Conservation (phyloP, 2,329 filamentous ascomycete genomes). For the Colletotrichum phormii region DNA sequence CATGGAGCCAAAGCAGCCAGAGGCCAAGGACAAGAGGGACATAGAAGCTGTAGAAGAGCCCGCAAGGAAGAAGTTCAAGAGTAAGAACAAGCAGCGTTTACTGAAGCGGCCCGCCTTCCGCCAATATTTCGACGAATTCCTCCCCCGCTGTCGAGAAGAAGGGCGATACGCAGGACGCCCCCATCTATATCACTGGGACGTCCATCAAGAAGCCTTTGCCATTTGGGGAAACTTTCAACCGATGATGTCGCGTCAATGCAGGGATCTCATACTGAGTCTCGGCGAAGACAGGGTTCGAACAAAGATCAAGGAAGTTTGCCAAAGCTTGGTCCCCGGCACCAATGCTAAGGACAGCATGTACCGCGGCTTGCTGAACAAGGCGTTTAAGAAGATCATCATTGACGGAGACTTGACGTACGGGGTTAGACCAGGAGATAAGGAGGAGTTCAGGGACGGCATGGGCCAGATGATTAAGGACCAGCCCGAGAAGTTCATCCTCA, state of each 20-base stretch:
- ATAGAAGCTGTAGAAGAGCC: background rate
- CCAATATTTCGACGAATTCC: slow-evolving; percentile 71
- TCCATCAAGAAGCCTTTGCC: slow-evolving; percentile 60
- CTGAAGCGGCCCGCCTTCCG: slow-evolving; percentile 66
- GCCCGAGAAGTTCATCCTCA: slow-evolving; percentile 2
- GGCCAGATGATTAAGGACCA: slow-evolving; percentile 4
- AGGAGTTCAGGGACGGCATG: background rate
- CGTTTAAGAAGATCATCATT: slow-evolving; percentile 63
- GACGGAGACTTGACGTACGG: slow-evolving; percentile 55
- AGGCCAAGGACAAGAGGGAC: background rate
- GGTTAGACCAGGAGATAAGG: slow-evolving; percentile 38
- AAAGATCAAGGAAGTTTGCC: slow-evolving; percentile 38
- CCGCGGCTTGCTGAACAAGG: slow-evolving; percentile 51
- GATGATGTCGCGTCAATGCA: background rate
- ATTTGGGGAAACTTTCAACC: slow-evolving; percentile 54
- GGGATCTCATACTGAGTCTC: background rate
- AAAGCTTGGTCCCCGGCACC: background rate
- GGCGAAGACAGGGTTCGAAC: slow-evolving; percentile 22
- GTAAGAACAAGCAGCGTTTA: slow-evolving; percentile 69
- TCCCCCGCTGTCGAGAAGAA: slow-evolving; percentile 62
- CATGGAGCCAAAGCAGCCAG: background rate
- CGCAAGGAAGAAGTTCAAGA: slow-evolving; percentile 49
- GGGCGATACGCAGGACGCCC: slow-evolving; percentile 46
- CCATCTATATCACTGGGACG: background rate
- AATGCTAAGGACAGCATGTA: slow-evolving; percentile 38